Percentiles rank a stretch among this genome's conserved stretches.
Conservation (phyloP, 1,284 basidiomycete species). For the Xanthoconium separans region DNA sequence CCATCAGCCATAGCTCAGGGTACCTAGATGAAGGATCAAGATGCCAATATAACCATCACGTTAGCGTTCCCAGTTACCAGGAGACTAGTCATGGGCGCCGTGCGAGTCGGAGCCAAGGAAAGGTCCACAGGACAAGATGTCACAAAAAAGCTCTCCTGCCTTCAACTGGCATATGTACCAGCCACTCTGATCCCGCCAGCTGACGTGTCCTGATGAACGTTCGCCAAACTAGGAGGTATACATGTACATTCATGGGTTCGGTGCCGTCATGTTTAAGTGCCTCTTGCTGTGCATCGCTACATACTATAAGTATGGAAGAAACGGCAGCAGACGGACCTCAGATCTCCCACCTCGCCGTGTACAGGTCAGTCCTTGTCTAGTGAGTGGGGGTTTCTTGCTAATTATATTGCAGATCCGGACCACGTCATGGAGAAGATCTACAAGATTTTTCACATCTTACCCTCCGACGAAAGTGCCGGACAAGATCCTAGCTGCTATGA, state of each 20-base stretch:
- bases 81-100: too few relatives aligned
- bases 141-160: too few relatives aligned
- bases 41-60: too few relatives aligned
- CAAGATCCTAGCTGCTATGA: slow-evolving; percentile 14
- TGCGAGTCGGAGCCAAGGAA: too few relatives aligned
- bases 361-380: slow-evolving; percentile 11
- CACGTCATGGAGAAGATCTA: neutral
- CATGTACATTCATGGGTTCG: neutral
- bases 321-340: neutral
- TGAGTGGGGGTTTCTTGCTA: neutral
- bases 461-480: neutral
- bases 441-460: neutral
- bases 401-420: neutral
- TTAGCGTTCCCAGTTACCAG: too few relatives aligned
- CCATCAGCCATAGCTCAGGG: too few relatives aligned
- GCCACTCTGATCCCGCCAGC: neutral
- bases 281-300: neutral
- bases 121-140: too few relatives aligned
- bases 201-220: too few relatives aligned
- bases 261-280: neutral
- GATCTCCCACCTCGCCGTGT: neutral
- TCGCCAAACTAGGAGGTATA: neutral
- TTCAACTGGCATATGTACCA: neutral
- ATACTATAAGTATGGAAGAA: slow-evolving; percentile 7
- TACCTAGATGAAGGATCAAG: too few relatives aligned